These are phyloP conservation scores for Globisporangium parvum DNA, from an alignment of 352 stramenopile genomes.

Conservation along the genomic window DNA sequence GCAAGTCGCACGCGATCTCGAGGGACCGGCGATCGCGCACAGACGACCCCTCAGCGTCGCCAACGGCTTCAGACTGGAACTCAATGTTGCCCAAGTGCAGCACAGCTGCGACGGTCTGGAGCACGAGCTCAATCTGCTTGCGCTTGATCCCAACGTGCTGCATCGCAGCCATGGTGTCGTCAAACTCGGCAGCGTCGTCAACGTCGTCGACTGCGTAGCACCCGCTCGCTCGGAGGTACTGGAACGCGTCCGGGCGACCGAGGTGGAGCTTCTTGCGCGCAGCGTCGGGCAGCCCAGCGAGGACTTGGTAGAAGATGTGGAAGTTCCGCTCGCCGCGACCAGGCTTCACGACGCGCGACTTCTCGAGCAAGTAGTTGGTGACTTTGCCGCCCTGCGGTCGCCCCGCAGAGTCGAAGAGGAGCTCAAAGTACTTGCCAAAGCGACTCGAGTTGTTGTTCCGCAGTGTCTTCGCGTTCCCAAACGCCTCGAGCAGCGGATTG, in stretches of 20 bases:
- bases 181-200: constrained; percentile 87
- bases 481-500: constrained; percentile 95
- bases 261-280: constrained; percentile 70
- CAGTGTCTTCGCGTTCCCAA: constrained; percentile 94
- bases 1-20: constrained; percentile 53
- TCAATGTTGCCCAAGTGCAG: constrained; percentile 77
- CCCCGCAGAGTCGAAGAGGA: constrained; percentile 89
- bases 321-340: constrained; percentile 91
- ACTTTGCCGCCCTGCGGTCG: constrained; percentile 83
- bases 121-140: constrained; percentile 86
- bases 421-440: constrained; percentile 95
- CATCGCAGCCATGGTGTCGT: constrained; percentile 84
- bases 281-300: constrained; percentile 55
- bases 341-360: constrained; percentile 83
- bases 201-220: constrained; percentile 90
- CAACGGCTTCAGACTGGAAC: constrained; percentile 53
- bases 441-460: constrained; percentile 94
- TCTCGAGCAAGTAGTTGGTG: constrained; percentile 91
- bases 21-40: constrained; percentile 46
- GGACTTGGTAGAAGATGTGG: constrained; percentile 94
- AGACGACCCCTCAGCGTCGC: constrained; percentile 66
- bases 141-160: constrained; percentile 85
- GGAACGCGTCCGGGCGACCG: constrained; percentile 64
- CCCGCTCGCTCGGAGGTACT: constrained; percentile 86
- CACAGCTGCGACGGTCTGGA: constrained; percentile 75